phyloP scores from a whole-genome alignment of 2,329 filamentous ascomycete genomes.

The Fusarium sp. region DNA sequence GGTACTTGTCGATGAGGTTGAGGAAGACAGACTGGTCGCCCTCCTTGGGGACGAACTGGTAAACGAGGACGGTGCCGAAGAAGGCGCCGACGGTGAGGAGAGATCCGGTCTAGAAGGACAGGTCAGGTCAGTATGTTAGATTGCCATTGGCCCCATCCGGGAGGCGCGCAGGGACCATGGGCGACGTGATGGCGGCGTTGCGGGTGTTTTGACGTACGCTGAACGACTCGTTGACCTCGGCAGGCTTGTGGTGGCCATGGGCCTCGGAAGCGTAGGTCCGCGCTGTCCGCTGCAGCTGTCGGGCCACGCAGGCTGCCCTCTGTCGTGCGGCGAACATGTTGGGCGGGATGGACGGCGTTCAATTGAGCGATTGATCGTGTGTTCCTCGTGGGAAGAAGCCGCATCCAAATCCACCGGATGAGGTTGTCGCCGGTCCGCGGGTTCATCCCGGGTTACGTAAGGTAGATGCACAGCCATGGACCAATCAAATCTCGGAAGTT shows the following conservation, averaged over 20 bases:
- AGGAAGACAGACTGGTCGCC: conserved; percentile 61
- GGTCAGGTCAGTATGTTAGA: conserved; percentile 19
- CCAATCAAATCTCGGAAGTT: conserved; percentile 37
- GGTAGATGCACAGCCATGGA: not conserved
- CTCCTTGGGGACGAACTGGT: conserved; percentile 61
- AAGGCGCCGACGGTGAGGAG: conserved; percentile 58
- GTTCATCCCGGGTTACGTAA: conserved; percentile 45
- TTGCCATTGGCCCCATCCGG: conserved; percentile 7
- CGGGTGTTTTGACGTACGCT: conserved; percentile 59
- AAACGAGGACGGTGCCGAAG: conserved; percentile 56
- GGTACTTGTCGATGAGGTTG: conserved; percentile 58
- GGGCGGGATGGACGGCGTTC: conserved; percentile 45
- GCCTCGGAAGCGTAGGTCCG: conserved; percentile 66
- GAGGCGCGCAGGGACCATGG: not conserved
- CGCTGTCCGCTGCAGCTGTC: conserved; percentile 51
- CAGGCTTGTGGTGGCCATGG: conserved; percentile 59
- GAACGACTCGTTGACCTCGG: conserved; percentile 63
- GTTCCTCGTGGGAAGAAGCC: conserved; percentile 36
- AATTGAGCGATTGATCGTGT: conserved; percentile 47
- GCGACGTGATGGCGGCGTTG: conserved; percentile 21
- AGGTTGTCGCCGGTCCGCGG: conserved; percentile 43
- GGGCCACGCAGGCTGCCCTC: conserved; percentile 53
- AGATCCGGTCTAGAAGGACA: conserved; percentile 57
- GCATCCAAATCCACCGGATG: conserved; percentile 39
- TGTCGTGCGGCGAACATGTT: conserved; percentile 58